These are phyloP conservation scores for Penicillium fimorum DNA, from an alignment of 495 filamentous ascomycete species.

Conservation along the genomic window DNA sequence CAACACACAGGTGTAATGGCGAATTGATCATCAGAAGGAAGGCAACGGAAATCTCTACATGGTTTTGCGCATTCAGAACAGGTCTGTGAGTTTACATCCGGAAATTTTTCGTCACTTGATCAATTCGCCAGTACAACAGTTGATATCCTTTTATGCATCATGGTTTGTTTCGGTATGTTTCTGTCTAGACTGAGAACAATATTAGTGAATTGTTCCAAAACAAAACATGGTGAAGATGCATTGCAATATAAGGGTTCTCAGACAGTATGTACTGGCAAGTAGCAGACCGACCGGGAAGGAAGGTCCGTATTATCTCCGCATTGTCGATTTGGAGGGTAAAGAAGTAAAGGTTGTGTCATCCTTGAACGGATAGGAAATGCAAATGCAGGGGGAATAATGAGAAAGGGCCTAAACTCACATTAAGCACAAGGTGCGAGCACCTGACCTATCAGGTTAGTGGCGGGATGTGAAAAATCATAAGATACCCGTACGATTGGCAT, in stretches of 20 bases:
- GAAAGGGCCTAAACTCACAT: constrained; percentile 28
- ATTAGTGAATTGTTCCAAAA: constrained; percentile 20
- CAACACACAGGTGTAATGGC: constrained; percentile 11
- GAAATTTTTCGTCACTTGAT: constrained; percentile 62
- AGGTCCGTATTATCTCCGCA: constrained; percentile 78
- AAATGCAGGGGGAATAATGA: constrained; percentile 16
- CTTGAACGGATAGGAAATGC: constrained; percentile 44
- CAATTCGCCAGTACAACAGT: constrained; percentile 23
- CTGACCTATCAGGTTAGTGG: constrained; percentile 27
- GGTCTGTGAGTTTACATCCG: constrained; percentile 61
- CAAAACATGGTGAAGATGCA: constrained; percentile 9
- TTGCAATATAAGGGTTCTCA: constrained; percentile 52
- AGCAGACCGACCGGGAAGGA: constrained; percentile 74
- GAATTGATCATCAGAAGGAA: constrained; percentile 82
- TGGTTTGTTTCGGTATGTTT: neutral
- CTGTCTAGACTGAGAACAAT: constrained; percentile 3
- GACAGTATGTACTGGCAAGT: constrained; percentile 98
- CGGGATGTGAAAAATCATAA: constrained; percentile 14
- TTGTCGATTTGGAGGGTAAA: constrained; percentile 93
- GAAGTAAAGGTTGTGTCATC: constrained; percentile 91
- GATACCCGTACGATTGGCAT: neutral
- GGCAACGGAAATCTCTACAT: constrained; percentile 99
- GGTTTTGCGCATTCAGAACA: constrained; percentile 82
- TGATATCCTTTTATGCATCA: neutral
- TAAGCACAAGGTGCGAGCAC: constrained; percentile 12